Conservation (phyloP, 1,284 basidiomycete genomes). For the Flammula alnicola region DNA sequence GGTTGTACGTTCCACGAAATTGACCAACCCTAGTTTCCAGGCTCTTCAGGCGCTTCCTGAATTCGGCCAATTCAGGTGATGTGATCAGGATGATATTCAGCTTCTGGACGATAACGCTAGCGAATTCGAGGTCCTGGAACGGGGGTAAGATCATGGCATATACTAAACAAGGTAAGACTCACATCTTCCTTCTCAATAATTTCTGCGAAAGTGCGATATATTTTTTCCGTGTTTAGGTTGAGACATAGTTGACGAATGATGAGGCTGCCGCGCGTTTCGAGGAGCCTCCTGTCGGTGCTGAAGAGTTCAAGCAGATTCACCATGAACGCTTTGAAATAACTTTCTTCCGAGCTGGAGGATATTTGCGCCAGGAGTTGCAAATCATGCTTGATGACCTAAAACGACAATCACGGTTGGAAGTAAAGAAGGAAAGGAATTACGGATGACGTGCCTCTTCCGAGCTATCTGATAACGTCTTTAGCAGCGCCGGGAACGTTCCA, state of each 20-base stretch:
- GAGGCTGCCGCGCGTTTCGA: constrained; percentile 93
- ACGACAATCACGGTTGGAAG: constrained; percentile 5
- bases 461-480: constrained; percentile 96
- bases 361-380: constrained; percentile 96
- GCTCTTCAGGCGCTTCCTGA: constrained; percentile 90
- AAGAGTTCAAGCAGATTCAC: constrained; percentile 93
- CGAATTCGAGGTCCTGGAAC: constrained; percentile 90
- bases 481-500: constrained; percentile 92
- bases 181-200: constrained; percentile 98
- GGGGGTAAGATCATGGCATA: background rate
- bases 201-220: constrained; percentile 95
- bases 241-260: constrained; percentile 96
- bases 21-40: constrained; percentile 85
- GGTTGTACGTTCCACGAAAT: background rate
- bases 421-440: background rate
- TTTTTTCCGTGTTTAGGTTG: constrained; percentile 93
- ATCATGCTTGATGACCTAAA: constrained; percentile 92
- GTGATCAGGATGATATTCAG: constrained; percentile 97
- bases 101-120: constrained; percentile 96
- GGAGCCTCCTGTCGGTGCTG: constrained; percentile 88
- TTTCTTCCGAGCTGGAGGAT: constrained; percentile 91
- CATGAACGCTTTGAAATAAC: constrained; percentile 96
- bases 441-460: constrained; percentile 79
- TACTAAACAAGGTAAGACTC: constrained; percentile 24
- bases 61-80: constrained; percentile 93